These are phyloP conservation scores for Eucalyptus caleyi DNA, from an alignment of 345 rosid genomes.

Conservation along the genomic window DNA sequence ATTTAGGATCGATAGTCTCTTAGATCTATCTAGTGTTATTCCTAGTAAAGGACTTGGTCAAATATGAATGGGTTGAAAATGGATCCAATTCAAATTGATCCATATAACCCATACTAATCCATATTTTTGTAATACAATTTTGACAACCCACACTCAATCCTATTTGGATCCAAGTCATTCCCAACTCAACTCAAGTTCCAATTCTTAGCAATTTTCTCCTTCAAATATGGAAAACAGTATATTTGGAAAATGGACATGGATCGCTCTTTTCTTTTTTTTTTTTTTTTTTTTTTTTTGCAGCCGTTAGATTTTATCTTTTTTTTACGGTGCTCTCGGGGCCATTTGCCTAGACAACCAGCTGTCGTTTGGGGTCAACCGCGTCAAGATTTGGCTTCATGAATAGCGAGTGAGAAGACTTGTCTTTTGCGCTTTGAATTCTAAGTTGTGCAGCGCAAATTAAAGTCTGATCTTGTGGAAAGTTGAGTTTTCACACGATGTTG, in stretches of 20 bases:
- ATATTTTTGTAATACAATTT: no score
- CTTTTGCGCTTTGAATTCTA: background rate
- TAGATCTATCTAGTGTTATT: background rate
- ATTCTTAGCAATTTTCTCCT: background rate
- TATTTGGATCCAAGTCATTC: no score
- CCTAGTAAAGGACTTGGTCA: background rate
- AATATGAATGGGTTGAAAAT: background rate
- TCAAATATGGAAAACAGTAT: background rate
- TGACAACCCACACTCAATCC: background rate
- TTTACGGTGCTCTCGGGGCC: background rate
- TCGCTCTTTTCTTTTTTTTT: no score
- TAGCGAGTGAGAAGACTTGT: background rate
- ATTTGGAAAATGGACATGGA: no score
- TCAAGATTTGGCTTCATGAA: background rate
- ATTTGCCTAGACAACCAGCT: background rate
- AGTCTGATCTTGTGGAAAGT: background rate
- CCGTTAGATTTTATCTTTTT: no score
- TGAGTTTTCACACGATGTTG: background rate
- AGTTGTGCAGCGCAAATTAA: background rate
- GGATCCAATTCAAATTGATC: background rate
- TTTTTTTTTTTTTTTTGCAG: no score
- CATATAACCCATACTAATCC: no score
- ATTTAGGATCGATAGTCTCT: background rate
- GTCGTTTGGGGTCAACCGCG: background rate
- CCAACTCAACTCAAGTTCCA: background rate